Percentiles rank a stretch among this genome's conserved stretches.
phyloP scores from a whole-genome alignment of 1,284 basidiomycete species.

The Sanghuangporus baumii region DNA sequence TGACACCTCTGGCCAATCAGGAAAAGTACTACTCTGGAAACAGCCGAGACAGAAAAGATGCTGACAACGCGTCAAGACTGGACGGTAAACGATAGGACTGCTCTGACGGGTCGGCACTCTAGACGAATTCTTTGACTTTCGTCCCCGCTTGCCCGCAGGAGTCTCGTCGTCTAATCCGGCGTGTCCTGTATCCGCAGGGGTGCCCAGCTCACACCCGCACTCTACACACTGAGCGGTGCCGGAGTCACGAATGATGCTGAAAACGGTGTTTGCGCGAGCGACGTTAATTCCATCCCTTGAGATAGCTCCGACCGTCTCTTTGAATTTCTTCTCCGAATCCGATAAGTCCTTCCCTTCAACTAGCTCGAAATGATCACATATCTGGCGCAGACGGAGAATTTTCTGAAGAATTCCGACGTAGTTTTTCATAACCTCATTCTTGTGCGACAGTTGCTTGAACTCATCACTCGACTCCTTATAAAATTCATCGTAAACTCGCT shows the following conservation, averaged over 20 bases:
- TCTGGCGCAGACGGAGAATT: slow-evolving; percentile 90
- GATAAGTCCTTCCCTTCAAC: slow-evolving; percentile 67
- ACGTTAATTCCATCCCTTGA: slow-evolving; percentile 76
- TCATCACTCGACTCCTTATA: slow-evolving; percentile 87
- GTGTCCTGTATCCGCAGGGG: slow-evolving; percentile 41
- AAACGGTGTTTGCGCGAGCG: slow-evolving; percentile 71
- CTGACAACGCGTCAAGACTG: slow-evolving; percentile 86
- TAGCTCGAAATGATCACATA: slow-evolving; percentile 94
- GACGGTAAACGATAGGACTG: slow-evolving; percentile 53
- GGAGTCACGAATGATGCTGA: slow-evolving; percentile 77
- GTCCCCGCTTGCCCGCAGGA: slow-evolving; percentile 50
- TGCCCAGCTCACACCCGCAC: slow-evolving; percentile 76
- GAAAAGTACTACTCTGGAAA: slow-evolving; percentile 70
- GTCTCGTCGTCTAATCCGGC: slow-evolving; percentile 45
- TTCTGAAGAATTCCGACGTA: slow-evolving; percentile 97
- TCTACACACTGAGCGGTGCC: slow-evolving; percentile 85
- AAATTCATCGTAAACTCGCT: slow-evolving; percentile 82
- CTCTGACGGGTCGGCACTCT: slow-evolving; percentile 64
- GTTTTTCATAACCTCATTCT: slow-evolving; percentile 94
- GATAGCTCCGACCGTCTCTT: slow-evolving; percentile 74
- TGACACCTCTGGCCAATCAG: slow-evolving; percentile 72
- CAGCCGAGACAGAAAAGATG: slow-evolving; percentile 87
- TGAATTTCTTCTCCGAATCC: slow-evolving; percentile 49
- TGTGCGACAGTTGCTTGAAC: slow-evolving; percentile 81
- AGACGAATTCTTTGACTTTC: slow-evolving; percentile 49